phyloP scores from a whole-genome alignment of 2,329 filamentous ascomycete genomes.

The Bisporella sp. region DNA sequence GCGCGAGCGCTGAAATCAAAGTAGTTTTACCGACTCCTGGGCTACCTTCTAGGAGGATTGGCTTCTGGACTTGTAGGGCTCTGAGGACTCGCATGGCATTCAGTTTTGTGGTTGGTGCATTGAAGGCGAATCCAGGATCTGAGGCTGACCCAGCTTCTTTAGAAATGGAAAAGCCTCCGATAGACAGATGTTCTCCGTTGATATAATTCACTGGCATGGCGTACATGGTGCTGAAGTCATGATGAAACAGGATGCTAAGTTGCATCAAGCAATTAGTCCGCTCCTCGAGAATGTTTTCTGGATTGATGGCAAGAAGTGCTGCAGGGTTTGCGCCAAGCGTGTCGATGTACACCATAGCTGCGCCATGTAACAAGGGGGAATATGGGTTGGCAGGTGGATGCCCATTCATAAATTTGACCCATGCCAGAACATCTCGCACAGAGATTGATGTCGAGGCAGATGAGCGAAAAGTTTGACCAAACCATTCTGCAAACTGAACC shows the following conservation, averaged over 20 bases:
- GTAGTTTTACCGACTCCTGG: constrained; percentile 99
- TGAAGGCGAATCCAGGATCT: constrained; percentile 66
- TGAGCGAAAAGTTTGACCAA: constrained; percentile 73
- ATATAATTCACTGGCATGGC: constrained; percentile 51
- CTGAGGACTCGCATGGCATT: constrained; percentile 90
- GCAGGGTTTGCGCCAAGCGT: constrained; percentile 93
- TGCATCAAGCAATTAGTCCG: constrained; percentile 66
- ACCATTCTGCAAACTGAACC: constrained; percentile 88
- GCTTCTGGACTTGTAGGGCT: constrained; percentile 81
- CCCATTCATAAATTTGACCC: constrained; percentile 86
- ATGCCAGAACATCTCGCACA: constrained; percentile 84
- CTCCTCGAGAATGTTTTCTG: constrained; percentile 63
- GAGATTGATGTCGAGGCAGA: constrained; percentile 73
- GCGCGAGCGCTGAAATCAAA: constrained; percentile 76
- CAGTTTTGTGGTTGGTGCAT: constrained; percentile 80
- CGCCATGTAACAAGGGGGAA: constrained; percentile 68
- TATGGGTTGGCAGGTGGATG: constrained; percentile 33
- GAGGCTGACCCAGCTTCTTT: constrained; percentile 41
- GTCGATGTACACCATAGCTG: constrained; percentile 92
- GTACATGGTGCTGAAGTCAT: constrained; percentile 61
- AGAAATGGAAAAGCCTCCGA: constrained; percentile 69
- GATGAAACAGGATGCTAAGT: constrained; percentile 58
- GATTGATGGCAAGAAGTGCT: constrained; percentile 68
- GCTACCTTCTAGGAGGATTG: constrained; percentile 89
- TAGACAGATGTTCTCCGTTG: constrained; percentile 49